Evolutionary conservation across 2,329 filamentous ascomycete species (phyloP).

Genomic region (Xylaria sp.): DNA sequence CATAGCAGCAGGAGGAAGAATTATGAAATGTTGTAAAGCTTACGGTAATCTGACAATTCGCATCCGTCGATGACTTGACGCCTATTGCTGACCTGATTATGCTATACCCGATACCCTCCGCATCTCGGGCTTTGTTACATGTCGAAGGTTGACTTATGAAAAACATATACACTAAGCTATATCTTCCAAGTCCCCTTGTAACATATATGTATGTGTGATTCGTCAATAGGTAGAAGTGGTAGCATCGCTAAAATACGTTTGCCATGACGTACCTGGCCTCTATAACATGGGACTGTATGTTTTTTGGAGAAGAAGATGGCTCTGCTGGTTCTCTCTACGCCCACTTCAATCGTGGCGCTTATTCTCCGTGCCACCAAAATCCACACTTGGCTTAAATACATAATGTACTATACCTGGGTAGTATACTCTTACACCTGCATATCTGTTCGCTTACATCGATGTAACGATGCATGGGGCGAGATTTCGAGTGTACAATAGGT

Average conservation of each 20-base stretch:
- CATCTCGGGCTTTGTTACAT: not conserved
- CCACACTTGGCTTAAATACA: constrained; percentile 14
- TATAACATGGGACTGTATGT: not conserved
- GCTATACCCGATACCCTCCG: not conserved
- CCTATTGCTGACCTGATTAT: constrained; percentile 9
- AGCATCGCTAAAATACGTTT: no score
- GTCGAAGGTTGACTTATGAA: not conserved
- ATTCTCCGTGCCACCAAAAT: not conserved
- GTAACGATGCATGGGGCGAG: constrained; percentile 30
- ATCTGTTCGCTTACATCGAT: constrained; percentile 24
- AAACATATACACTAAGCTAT: not conserved
- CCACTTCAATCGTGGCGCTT: not conserved
- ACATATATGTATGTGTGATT: not conserved
- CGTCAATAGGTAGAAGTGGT: not conserved
- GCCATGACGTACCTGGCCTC: not conserved
- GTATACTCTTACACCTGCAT: not conserved
- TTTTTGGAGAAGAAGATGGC: not conserved
- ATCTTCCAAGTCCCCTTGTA: not conserved
- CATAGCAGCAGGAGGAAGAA: not conserved
- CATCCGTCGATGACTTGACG: constrained; percentile 10
- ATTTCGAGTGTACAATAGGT: not conserved
- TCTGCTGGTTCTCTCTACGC: not conserved
- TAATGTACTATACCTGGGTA: not conserved
- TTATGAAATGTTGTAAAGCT: constrained; percentile 9
- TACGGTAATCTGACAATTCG: constrained; percentile 11